Conservation (phyloP, 768 basidiomycete species). For the Collybia sordida region DNA sequence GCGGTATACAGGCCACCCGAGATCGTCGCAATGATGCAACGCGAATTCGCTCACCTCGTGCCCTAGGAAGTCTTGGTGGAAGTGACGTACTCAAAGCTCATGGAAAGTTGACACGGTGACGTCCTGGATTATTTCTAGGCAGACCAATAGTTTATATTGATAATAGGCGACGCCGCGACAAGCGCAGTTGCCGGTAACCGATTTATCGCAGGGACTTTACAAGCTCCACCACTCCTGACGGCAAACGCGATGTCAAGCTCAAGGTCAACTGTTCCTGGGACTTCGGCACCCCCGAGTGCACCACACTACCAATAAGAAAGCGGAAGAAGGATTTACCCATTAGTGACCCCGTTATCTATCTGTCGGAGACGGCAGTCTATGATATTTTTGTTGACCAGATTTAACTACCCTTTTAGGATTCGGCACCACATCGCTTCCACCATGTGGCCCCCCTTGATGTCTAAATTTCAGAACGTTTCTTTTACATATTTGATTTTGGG, state of each 20-base stretch:
- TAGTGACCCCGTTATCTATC: conserved; percentile 19
- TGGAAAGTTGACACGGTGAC: conserved; percentile 30
- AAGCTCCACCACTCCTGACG: conserved; percentile 1
- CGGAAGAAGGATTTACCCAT: conserved; percentile 15
- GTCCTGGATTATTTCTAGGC: conserved; percentile 26
- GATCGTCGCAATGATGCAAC: conserved; percentile 17
- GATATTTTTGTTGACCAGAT: background rate
- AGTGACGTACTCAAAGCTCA: conserved; percentile 25
- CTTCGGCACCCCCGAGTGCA: background rate
- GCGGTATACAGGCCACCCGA: conserved; percentile 25
- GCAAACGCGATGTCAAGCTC: conserved; percentile 11
- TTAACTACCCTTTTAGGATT: too few species aligned
- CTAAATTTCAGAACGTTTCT: too few species aligned
- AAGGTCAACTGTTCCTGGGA: conserved; percentile 4
- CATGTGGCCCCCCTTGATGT: too few species aligned
- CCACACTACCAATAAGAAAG: conserved; percentile 11
- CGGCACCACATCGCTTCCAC: too few species aligned
- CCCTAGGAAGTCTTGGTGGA: conserved; percentile 22
- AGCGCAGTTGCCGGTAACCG: background rate
- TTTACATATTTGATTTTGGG: too few species aligned
- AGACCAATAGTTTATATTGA: conserved; percentile 15
- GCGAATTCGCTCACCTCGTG: conserved; percentile 21
- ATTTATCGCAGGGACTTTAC: conserved; percentile 8
- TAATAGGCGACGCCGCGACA: background rate
- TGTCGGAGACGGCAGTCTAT: conserved; percentile 19